These are phyloP conservation scores for Phaffomyces opuntiae DNA, from an alignment of 805 yeast genomes.

Conservation along the genomic window DNA sequence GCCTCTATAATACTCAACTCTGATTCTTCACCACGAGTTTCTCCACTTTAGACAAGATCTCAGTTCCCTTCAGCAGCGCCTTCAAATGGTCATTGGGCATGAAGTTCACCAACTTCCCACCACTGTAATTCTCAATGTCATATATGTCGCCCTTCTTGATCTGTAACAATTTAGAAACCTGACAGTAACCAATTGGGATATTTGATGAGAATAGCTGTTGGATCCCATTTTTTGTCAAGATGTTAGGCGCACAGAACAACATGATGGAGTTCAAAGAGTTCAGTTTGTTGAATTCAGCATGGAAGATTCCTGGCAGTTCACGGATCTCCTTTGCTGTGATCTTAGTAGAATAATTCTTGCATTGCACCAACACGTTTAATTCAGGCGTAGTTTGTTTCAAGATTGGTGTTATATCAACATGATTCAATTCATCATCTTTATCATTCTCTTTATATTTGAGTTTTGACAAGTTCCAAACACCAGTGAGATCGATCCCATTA, in stretches of 20 bases:
- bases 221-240: slow-evolving; percentile 16
- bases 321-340: slow-evolving; percentile 21
- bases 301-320: slow-evolving; percentile 19
- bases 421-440: no score
- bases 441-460: neutral
- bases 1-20: neutral
- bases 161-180: slow-evolving; percentile 10
- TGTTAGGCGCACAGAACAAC: slow-evolving; percentile 17
- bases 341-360: slow-evolving; percentile 19
- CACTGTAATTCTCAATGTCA: slow-evolving; percentile 4
- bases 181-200: slow-evolving; percentile 17
- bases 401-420: neutral
- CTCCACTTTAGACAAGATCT: neutral
- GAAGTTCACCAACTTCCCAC: slow-evolving; percentile 6
- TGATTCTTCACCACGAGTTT: neutral
- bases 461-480: slow-evolving; percentile 13
- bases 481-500: slow-evolving; percentile 21
- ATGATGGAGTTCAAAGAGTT: slow-evolving; percentile 12
- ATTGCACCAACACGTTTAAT: slow-evolving; percentile 20
- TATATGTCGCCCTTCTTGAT: slow-evolving; percentile 6
- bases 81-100: slow-evolving; percentile 14
- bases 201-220: slow-evolving; percentile 15
- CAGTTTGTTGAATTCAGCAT: slow-evolving; percentile 11
- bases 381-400: slow-evolving; percentile 9
- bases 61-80: slow-evolving; percentile 12